These are phyloP conservation scores for Pterocarpus santalinus DNA, from an alignment of 306 rosid species.

Conservation along the genomic window DNA sequence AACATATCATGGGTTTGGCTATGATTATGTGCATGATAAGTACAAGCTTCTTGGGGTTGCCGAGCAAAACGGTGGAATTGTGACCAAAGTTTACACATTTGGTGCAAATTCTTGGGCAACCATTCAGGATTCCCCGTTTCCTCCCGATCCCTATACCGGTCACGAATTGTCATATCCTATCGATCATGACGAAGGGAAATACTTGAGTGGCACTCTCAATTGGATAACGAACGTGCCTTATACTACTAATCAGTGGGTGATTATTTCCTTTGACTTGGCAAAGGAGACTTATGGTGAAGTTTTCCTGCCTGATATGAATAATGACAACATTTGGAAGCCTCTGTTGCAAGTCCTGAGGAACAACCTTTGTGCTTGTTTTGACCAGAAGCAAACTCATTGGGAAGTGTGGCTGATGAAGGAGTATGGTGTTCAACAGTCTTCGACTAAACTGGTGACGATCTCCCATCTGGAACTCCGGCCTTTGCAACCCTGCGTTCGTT, in stretches of 20 bases:
- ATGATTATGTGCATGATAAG: conserved; percentile 6
- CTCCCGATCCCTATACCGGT: too few species aligned
- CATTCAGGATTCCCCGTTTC: too few species aligned
- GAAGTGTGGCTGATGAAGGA: conserved; percentile 40
- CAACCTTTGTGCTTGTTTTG: conserved; percentile 32
- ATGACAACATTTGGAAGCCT: not conserved
- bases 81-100: conserved; percentile 20
- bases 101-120: too few species aligned
- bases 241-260: not conserved
- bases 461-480: not conserved
- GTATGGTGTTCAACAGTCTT: conserved; percentile 24
- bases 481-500: not conserved
- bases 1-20: conserved; percentile 27
- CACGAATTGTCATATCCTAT: too few species aligned
- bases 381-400: not conserved
- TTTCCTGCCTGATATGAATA: not conserved
- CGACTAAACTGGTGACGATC: conserved; percentile 32
- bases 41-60: conserved; percentile 4
- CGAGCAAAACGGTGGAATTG: too few species aligned
- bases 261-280: conserved; percentile 29
- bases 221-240: too few species aligned
- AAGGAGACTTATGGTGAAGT: conserved; percentile 33
- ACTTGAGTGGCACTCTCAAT: too few species aligned
- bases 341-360: not conserved
- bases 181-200: too few species aligned